These are phyloP conservation scores for Poa annua DNA, from an alignment of 176 grass and related monocot genomes.

Conservation along the genomic window DNA sequence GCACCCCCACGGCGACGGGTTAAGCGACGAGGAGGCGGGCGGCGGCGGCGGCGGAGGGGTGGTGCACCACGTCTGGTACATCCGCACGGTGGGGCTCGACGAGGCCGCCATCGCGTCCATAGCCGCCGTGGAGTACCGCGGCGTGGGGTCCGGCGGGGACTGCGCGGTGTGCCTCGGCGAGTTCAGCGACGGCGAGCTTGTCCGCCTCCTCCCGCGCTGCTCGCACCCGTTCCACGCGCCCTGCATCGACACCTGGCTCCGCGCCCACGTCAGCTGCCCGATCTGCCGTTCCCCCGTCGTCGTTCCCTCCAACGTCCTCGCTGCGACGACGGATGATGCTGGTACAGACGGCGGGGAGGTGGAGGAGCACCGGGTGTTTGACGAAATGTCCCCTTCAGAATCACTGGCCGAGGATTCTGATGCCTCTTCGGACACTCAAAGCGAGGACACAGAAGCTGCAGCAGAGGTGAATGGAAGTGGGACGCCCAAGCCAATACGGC, in stretches of 20 bases:
- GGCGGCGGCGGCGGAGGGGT: constrained; percentile 44
- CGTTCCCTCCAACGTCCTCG: constrained; percentile 30
- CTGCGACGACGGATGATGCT: not conserved
- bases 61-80: constrained; percentile 79
- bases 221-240: constrained; percentile 68
- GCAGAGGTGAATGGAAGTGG: constrained; percentile 21
- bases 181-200: constrained; percentile 69
- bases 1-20: not conserved
- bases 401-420: constrained; percentile 41
- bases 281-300: constrained; percentile 64
- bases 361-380: constrained; percentile 35
- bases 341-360: not conserved
- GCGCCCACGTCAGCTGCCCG: constrained; percentile 76
- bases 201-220: constrained; percentile 80
- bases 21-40: constrained; percentile 30
- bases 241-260: constrained; percentile 92
- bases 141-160: constrained; percentile 42
- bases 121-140: constrained; percentile 60
- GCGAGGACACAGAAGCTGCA: constrained; percentile 17
- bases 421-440: constrained; percentile 23
- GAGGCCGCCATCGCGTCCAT: constrained; percentile 79
- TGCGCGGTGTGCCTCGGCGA: constrained; percentile 89
- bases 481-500: constrained; percentile 42
- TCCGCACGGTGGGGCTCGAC: constrained; percentile 76
- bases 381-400: constrained; percentile 44